Conservation (phyloP, 2,329 filamentous ascomycete species). For the Pezicula carpinea region DNA sequence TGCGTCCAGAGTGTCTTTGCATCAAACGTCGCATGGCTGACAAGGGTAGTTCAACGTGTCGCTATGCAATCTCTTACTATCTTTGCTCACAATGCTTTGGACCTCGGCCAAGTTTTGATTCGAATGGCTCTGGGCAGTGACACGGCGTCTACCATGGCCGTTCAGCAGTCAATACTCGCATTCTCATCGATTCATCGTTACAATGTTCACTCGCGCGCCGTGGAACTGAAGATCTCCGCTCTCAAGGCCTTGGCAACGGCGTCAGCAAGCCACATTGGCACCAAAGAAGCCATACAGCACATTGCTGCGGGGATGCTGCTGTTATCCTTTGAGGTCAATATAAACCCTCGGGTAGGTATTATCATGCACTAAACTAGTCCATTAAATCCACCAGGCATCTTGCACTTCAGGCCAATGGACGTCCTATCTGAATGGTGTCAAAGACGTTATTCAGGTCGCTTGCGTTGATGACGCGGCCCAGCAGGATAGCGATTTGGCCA, state of each 20-base stretch:
- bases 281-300: neutral
- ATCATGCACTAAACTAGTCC: neutral
- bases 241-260: neutral
- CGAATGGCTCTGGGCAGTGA: neutral
- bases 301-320: neutral
- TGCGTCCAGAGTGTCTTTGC: neutral
- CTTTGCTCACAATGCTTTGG: neutral
- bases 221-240: neutral
- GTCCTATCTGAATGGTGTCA: neutral
- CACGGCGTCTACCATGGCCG: neutral
- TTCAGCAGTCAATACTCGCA: neutral
- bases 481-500: neutral
- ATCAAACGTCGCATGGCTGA: neutral
- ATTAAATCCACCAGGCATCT: neutral
- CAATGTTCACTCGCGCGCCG: neutral
- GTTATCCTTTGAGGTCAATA: conserved; percentile 1
- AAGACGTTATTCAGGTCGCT: neutral
- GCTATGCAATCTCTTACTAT: neutral
- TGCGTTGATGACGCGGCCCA: neutral
- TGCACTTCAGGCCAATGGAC: neutral
- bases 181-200: neutral
- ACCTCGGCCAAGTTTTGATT: neutral
- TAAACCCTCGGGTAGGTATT: neutral
- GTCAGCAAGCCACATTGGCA: neutral
- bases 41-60: neutral